Base-by-base conservation (phyloP, 768 basidiomycete genomes). In the Cystofilobasidium ferigula region DNA sequence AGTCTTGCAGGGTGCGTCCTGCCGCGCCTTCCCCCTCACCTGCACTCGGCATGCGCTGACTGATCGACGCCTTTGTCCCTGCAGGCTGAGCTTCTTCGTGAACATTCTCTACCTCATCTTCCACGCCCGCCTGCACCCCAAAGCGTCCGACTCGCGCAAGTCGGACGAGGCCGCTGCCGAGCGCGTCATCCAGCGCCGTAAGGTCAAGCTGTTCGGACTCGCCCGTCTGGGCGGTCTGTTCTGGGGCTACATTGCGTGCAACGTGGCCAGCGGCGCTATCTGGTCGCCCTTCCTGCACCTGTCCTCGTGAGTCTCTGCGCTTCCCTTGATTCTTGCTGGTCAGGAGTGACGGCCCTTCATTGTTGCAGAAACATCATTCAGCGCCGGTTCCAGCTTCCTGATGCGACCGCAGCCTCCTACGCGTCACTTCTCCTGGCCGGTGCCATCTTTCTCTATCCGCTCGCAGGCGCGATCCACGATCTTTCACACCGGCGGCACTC, bases 231-330 rank as follows among this genome's bases (percentile, higher is more conserved):
- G 87, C 4, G 87, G 88, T 72, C 78, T 86, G 14, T 72, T 72
- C 51, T 73, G 72, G 71, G 35, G 69, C 26, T 88, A 88, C 73
- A 83, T 88, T 20, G 43, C 43, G 10, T 45, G 38, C 9, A 45
- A 12, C 43, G 43, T 45, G 13, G 10, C n/a, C 45, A 47, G 45
- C 45, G 87, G 87, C 22, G 78, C 83, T 67, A 82, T 88, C 40
- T 89, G 87, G 87, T 78, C 82, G 3, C 88, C 87, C 3, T 88
- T 87, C 72, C 83, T 82, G 14, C 86, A 88, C 71, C 82, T 89
- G 48, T 83, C 85, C 16, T 79, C 87, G 86, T 87, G 72, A 72
- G 84, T 64, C 26, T 0, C 26, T 6, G 40, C 7, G 8, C 30
- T 22, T 28, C 1, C 45, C 26, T 28, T 82, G 86, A 12, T 88